These are phyloP conservation scores for Neurospora sp. DNA, from an alignment of 495 filamentous ascomycete species.

Conservation along the genomic window DNA sequence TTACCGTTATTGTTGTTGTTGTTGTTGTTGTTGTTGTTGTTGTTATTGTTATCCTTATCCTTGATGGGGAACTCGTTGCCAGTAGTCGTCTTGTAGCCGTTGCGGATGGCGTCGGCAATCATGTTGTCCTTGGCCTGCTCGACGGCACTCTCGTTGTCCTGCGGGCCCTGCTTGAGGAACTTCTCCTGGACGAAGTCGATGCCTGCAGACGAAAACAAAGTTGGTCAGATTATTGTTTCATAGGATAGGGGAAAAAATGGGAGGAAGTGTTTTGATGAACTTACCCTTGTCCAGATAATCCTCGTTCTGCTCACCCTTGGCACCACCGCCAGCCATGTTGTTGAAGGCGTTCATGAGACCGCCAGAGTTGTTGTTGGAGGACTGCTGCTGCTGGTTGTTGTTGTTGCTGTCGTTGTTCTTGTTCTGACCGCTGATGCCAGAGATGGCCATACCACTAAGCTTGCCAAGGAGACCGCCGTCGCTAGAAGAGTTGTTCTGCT, in stretches of 20 bases:
- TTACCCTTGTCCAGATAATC: slow-evolving; percentile 56
- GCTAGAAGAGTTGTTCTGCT: slow-evolving; percentile 7
- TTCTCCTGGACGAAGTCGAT: slow-evolving; percentile 61
- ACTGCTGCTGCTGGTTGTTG: slow-evolving; percentile 6
- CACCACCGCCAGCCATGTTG: slow-evolving; percentile 51
- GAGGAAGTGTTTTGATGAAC: not conserved
- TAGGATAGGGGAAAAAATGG: not conserved
- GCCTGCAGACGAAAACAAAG: slow-evolving; percentile 25
- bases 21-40: not conserved
- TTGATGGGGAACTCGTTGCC: slow-evolving; percentile 54
- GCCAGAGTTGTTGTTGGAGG: slow-evolving; percentile 7
- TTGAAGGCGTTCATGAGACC: slow-evolving; percentile 50
- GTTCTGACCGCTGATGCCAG: slow-evolving; percentile 2
- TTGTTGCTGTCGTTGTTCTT: slow-evolving; percentile 4
- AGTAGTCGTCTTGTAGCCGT: slow-evolving; percentile 48
- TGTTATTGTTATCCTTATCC: slow-evolving; percentile 40
- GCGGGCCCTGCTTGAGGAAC: slow-evolving; percentile 50
- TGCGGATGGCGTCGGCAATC: slow-evolving; percentile 53
- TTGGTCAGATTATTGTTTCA: not conserved
- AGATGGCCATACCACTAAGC: slow-evolving; percentile 15
- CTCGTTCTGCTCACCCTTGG: slow-evolving; percentile 59
- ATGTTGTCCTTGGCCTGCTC: slow-evolving; percentile 69
- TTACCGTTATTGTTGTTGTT: not conserved
- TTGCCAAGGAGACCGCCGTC: slow-evolving; percentile 38
- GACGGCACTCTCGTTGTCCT: slow-evolving; percentile 58